These are phyloP conservation scores for Stephania cephalantha DNA, from an alignment of 164 flowering plant species.

Conservation along the genomic window DNA sequence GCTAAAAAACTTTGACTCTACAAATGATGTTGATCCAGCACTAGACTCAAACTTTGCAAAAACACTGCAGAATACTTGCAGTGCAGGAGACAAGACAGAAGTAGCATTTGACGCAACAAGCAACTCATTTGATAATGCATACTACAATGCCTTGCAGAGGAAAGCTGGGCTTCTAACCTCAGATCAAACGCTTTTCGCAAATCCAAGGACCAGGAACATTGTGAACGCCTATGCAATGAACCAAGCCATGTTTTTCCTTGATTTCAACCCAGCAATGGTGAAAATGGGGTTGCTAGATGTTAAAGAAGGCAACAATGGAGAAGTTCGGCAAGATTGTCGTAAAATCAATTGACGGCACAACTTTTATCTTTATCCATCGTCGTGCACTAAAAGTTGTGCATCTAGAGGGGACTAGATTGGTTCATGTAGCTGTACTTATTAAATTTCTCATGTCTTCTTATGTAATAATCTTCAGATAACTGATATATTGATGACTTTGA, in stretches of 20 bases:
- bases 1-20: slow-evolving; percentile 37
- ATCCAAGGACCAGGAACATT: slow-evolving; percentile 38
- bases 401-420: background rate
- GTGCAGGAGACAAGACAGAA: slow-evolving; percentile 56
- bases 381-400: background rate
- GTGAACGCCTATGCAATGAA: slow-evolving; percentile 67
- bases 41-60: slow-evolving; percentile 42
- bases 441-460: background rate
- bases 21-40: slow-evolving; percentile 42
- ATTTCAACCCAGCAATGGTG: slow-evolving; percentile 68
- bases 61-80: slow-evolving; percentile 50
- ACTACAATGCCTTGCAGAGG: slow-evolving; percentile 39
- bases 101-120: slow-evolving; percentile 54
- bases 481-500: background rate
- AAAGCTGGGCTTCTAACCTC: slow-evolving; percentile 61
- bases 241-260: slow-evolving; percentile 70
- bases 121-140: slow-evolving; percentile 58
- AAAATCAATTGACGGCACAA: slow-evolving; percentile 34
- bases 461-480: background rate
- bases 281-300: slow-evolving; percentile 78
- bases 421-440: background rate
- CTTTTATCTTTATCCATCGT: background rate
- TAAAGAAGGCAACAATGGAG: slow-evolving; percentile 58
- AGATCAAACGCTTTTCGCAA: slow-evolving; percentile 52
- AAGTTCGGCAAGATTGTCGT: slow-evolving; percentile 59